These are phyloP conservation scores for Cupressus sempervirens DNA, from an alignment of 75 land plant species.

Conservation along the genomic window DNA sequence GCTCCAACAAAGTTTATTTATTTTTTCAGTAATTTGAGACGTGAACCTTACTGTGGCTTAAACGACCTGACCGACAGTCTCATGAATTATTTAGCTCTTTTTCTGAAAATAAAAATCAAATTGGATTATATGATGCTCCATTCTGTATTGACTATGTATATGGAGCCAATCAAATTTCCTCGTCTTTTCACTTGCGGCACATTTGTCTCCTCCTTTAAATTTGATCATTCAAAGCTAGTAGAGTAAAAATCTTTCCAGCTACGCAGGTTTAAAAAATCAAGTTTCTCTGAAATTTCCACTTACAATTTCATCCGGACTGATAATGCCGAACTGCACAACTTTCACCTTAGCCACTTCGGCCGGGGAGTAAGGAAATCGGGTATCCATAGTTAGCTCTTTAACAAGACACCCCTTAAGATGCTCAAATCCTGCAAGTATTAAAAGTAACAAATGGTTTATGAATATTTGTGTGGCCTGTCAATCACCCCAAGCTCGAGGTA, in stretches of 20 bases:
- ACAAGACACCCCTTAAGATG: neutral
- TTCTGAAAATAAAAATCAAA: neutral
- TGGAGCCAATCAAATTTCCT: neutral
- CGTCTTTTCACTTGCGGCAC: neutral
- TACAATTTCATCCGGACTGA: constrained; percentile 98
- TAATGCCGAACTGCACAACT: constrained; percentile 89
- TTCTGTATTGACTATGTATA: too few relatives aligned
- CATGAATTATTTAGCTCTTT: neutral
- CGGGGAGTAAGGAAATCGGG: constrained; percentile 91
- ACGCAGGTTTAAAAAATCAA: neutral
- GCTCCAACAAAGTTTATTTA: neutral
- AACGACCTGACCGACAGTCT: neutral
- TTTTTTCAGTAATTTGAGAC: neutral
- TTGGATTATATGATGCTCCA: too few relatives aligned
- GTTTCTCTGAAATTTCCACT: constrained; percentile 2
- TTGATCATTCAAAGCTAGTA: neutral
- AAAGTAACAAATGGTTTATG: too few relatives aligned
- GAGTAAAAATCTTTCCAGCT: neutral
- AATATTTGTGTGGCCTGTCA: too few relatives aligned
- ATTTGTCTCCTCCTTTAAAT: neutral
- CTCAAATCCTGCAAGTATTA: too few relatives aligned
- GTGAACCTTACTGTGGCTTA: neutral
- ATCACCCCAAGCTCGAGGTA: too few relatives aligned
- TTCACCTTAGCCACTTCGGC: constrained; percentile 94
- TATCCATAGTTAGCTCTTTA: constrained; percentile 55